phyloP scores from a whole-genome alignment of 1,284 basidiomycete species.

The Pascua guehoae region DNA sequence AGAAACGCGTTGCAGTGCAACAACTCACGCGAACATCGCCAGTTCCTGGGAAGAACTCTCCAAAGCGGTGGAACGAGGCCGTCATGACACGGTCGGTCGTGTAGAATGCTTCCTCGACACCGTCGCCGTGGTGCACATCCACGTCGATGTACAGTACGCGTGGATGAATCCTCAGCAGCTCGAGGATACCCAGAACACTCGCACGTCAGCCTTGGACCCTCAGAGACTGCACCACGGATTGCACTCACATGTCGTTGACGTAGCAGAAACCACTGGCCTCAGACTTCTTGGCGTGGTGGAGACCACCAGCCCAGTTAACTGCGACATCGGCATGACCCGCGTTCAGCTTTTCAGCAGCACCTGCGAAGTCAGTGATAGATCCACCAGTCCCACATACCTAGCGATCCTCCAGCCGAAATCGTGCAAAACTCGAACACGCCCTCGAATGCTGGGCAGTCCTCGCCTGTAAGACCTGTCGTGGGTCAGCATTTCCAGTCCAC shows the following conservation, averaged over 20 bases:
- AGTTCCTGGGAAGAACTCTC: conserved; percentile 96
- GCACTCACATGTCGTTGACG: conserved; percentile 69
- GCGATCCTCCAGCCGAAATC: conserved; percentile 91
- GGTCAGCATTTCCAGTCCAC: neutral
- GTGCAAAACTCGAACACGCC: conserved; percentile 96
- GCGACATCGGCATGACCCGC: conserved; percentile 83
- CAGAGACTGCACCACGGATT: neutral
- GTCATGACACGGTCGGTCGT: conserved; percentile 97
- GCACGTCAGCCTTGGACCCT: neutral
- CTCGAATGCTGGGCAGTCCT: conserved; percentile 95
- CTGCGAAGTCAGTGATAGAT: conserved; percentile 46
- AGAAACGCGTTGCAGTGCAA: too few relatives aligned
- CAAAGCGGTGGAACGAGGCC: conserved; percentile 91
- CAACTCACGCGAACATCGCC: conserved; percentile 62
- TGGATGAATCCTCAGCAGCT: conserved; percentile 69
- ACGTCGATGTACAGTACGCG: conserved; percentile 97
- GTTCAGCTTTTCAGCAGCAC: conserved; percentile 76
- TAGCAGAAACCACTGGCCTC: conserved; percentile 97
- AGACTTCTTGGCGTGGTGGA: conserved; percentile 96
- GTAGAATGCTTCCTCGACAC: conserved; percentile 98
- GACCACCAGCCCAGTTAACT: conserved; percentile 96
- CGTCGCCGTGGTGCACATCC: conserved; percentile 97
- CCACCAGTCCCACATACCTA: conserved; percentile 49
- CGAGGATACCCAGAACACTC: conserved; percentile 84
- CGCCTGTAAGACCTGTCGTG: conserved; percentile 73